Evolutionary conservation across 306 rosid genomes (phyloP), one percentile per base, ranked within the genome.

Genomic region (Quercus mongolica): DNA sequence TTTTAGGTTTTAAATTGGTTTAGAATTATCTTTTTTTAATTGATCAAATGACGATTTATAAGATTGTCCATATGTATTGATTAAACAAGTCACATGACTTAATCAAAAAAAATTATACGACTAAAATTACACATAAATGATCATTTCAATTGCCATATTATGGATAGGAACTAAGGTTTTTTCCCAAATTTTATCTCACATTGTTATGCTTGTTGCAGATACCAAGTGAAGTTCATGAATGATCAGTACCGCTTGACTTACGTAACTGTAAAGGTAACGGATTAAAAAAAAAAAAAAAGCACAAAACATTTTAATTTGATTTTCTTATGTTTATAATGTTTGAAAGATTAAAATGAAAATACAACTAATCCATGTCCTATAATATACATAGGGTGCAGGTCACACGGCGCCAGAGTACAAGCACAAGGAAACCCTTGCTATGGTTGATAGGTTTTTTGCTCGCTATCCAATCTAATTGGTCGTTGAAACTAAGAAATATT

Each of bases 341-440:
- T 10, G 9, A 23, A 18, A 6, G 71, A 65, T 30, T 65, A 65
- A 25, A 15, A 68, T 33, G 17, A 10, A 68, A 68, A 12, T 68
- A 33, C 26, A 68, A 65, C 1, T 35, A 68, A 68, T 19, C 13
- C 38, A 67, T 67, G 13, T 67, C 21, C 26, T 46, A 31, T 3
- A 11, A 64, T 14, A 23, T 26, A 19, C 28, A 54, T 77, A 79
- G 82, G 82, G 82, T 30, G 82, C 82, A 4, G 82, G 82, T 51
- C 82, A 79, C 82, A 79, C 82, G 4, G 82, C 82, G 49, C 82
- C 82, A 71, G 82, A 79, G 72, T 79, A 79, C 82, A 79, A 79
- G 76, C 82, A 79, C 61, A 61, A 72, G 73, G 77, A 79, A 58
- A 79, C 72, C n/a, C 82, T 79, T 14, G 82, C 82, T 71, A 79